These are phyloP conservation scores for Chytriomyces sp. DNA, from an alignment of 192 early-diverging fungal species.

Conservation along the genomic window DNA sequence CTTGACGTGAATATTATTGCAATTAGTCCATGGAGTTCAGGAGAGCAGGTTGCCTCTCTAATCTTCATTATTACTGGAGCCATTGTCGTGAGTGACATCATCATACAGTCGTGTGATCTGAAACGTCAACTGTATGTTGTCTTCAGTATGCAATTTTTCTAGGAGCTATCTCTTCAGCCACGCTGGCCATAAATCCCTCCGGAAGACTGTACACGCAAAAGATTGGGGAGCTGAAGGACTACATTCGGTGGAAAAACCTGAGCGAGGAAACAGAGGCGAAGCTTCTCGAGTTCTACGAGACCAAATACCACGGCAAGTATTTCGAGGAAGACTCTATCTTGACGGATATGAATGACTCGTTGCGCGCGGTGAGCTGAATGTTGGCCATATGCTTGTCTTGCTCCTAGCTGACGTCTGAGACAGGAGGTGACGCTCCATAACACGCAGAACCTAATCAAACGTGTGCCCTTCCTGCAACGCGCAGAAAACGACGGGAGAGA, in stretches of 20 bases:
- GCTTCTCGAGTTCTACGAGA: conserved; percentile 15
- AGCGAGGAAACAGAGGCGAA: conserved; percentile 5
- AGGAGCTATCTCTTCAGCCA: conserved; percentile 31
- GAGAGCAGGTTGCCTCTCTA: conserved; percentile 1
- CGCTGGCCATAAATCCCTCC: conserved; percentile 16
- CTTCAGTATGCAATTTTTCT: conserved; percentile 5
- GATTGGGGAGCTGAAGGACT: conserved; percentile 37
- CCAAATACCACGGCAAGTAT: conserved; percentile 36
- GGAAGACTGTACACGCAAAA: conserved; percentile 34
- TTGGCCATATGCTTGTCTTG: not conserved
- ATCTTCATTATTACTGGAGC: conserved; percentile 13
- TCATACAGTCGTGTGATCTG: too few relatives aligned
- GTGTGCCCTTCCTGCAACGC: conserved; percentile 35
- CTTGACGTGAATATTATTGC: too few relatives aligned
- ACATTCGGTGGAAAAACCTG: conserved; percentile 30
- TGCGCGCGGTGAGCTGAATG: not conserved
- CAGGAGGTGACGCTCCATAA: conserved; percentile 36
- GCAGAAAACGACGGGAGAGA: conserved; percentile 29
- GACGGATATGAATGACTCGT: conserved; percentile 10
- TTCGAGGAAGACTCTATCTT: conserved; percentile 28
- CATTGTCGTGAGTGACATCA: too few relatives aligned
- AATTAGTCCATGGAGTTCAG: not conserved
- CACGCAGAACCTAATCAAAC: conserved; percentile 28
- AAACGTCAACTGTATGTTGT: too few relatives aligned
- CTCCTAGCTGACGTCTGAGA: too few relatives aligned